Percentiles rank a stretch among this genome's conserved stretches.
Evolutionary conservation across 768 basidiomycete genomes (phyloP).

Genomic region (Termitomyces sp.): DNA sequence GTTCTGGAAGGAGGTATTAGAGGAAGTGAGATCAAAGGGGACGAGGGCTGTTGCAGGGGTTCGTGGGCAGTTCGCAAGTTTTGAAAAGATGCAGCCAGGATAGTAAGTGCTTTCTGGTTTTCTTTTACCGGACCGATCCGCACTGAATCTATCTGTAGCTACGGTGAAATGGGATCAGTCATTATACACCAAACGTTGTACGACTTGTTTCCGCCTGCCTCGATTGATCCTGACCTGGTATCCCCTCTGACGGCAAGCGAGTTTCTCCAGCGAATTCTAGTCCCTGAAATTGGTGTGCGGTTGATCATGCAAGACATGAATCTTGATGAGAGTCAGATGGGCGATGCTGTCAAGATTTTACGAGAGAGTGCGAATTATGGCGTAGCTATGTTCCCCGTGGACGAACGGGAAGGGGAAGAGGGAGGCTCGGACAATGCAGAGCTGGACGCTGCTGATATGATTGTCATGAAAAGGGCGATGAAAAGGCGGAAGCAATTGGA

Average conservation of each 20-base stretch:
- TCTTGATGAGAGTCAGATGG: constrained; percentile 30
- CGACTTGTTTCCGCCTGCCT: constrained; percentile 63
- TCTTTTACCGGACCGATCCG: not conserved
- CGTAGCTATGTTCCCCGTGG: constrained; percentile 78
- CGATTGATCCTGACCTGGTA: constrained; percentile 47
- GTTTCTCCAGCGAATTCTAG: constrained; percentile 80
- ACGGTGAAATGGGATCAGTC: constrained; percentile 79
- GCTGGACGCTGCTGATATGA: constrained; percentile 42
- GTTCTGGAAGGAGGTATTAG: constrained; percentile 67
- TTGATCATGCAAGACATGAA: constrained; percentile 78
- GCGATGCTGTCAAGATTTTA: constrained; percentile 53
- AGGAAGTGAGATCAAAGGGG: constrained; percentile 60
- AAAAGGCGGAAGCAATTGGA: constrained; percentile 48
- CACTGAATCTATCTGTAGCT: constrained; percentile 40
- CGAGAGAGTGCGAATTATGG: constrained; percentile 81
- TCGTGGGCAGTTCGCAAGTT: constrained; percentile 70
- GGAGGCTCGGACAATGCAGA: constrained; percentile 21
- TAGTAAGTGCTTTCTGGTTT: constrained; percentile 51
- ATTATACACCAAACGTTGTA: constrained; percentile 77
- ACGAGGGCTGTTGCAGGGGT: constrained; percentile 61
- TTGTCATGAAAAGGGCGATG: constrained; percentile 49
- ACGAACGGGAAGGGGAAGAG: constrained; percentile 44
- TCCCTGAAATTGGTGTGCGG: constrained; percentile 79
- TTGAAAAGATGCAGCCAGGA: constrained; percentile 82
- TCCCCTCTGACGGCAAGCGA: constrained; percentile 67